Base-by-base conservation (phyloP, 768 basidiomycete species). In the Gymnopilus dilepis region DNA sequence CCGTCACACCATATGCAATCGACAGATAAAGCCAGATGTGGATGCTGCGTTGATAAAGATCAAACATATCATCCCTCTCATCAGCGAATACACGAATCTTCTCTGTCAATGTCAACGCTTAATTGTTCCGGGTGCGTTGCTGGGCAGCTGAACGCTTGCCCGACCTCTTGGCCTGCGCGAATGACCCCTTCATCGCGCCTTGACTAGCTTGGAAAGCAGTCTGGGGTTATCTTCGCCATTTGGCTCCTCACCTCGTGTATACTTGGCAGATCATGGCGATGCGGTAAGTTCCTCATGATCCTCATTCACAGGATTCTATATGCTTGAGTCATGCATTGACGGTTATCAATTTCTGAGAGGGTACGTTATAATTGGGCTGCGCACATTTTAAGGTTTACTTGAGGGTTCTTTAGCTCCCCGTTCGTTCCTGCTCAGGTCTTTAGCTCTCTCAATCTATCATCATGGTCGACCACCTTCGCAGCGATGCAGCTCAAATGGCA, bases 401-500 rank as follows among this genome's bases (percentile, higher is more conserved):
- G 45, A 26, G 17, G 45, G 17, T 37, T 37, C 45, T 6, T 15
- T 6, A 26, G 11, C 17, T 31, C 31, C 3, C 26, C n/a, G n/a
- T 1, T n/a, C 8, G 6, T 31, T 30, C 4, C 28, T 50, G n/a
- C 7, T 31, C 17, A 17, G 12, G 4, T 9, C 17, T 7, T 6
- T 15, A 5, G 2, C 28, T 50, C 28, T 50, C 17, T 26, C 24
- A 6, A 11, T n/a, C n/a, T 19, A 5, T 50, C 28, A 30, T 6
- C 15, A 60, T 60, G 51, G 31, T 37, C 19, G 52, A 60, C n/a
- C 50, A 59, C 50, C 56, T 63, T 6, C 51, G 52, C 48, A 63
- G 57, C 34, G 62, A 63, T 37, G 53, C 24, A 8, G 62, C 62
- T 6, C 59, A 65, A 26, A 58, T 61, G 45, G 59, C 45, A 9